Evolutionary conservation across 2,329 filamentous ascomycete genomes (phyloP).

Genomic region (Pleomassaria siparia): DNA sequence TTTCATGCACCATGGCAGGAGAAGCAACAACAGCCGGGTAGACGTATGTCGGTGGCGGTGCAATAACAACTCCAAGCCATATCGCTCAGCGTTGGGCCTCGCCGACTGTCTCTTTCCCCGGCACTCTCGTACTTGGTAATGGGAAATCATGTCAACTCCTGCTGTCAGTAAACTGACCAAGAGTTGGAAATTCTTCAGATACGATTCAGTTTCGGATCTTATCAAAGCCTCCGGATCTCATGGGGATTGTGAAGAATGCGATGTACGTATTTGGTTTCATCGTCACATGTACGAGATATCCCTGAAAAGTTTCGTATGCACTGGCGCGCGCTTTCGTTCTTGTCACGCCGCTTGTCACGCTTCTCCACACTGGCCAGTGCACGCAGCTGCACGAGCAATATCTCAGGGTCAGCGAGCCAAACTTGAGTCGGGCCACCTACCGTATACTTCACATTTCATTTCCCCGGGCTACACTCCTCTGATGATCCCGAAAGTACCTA

Average conservation of each 20-base stretch:
- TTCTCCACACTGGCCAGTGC: slow-evolving; percentile 11
- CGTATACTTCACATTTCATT: slow-evolving; percentile 5
- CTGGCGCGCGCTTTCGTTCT: not conserved
- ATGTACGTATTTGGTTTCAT: not conserved
- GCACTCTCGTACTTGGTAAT: not conserved
- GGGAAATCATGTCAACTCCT: not conserved
- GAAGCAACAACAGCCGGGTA: not conserved
- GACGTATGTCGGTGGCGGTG: not conserved
- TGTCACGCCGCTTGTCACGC: slow-evolving; percentile 5
- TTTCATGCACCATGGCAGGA: not conserved
- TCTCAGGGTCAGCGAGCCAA: slow-evolving; percentile 16
- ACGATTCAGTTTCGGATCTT: not conserved
- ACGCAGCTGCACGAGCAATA: slow-evolving; percentile 25
- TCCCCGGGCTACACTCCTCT: slow-evolving; percentile 7
- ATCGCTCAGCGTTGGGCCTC: not conserved
- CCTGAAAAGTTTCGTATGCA: slow-evolving; percentile 1
- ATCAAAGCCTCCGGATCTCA: not conserved
- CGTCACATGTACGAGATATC: slow-evolving; percentile 3
- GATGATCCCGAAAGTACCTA: slow-evolving; percentile 13
- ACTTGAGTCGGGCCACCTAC: slow-evolving; percentile 17
- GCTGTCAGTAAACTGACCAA: slow-evolving; percentile 5
- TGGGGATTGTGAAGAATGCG: not conserved
- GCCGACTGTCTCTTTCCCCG: not conserved
- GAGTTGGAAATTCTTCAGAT: slow-evolving; percentile 1
- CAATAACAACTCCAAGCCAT: not conserved